These are phyloP conservation scores for Tolypocladium tundrense DNA, from an alignment of 2,329 filamentous ascomycete species.

Conservation along the genomic window DNA sequence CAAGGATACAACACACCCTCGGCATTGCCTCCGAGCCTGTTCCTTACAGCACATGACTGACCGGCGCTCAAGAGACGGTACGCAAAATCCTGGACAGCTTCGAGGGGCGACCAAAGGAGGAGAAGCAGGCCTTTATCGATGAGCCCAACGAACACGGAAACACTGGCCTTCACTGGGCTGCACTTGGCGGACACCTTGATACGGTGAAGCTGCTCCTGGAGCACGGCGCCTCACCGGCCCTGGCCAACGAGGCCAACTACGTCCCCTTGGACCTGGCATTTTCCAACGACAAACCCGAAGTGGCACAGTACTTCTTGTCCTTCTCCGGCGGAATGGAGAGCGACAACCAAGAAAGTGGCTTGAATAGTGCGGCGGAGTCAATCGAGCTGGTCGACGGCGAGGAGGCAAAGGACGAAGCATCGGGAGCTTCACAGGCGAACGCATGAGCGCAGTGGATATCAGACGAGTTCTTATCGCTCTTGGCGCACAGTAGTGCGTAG, in stretches of 20 bases:
- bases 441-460: neutral
- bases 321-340: slow-evolving; percentile 37
- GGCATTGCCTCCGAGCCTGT: too few relatives aligned
- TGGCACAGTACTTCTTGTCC: slow-evolving; percentile 51
- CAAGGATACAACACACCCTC: neutral
- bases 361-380: slow-evolving; percentile 26
- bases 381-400: slow-evolving; percentile 27
- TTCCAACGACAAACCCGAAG: slow-evolving; percentile 55
- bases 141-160: slow-evolving; percentile 73
- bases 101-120: slow-evolving; percentile 24
- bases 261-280: slow-evolving; percentile 67
- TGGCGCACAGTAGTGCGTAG: neutral
- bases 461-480: neutral
- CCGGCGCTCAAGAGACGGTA: slow-evolving; percentile 28
- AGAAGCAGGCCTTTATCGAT: slow-evolving; percentile 49
- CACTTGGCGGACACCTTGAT: slow-evolving; percentile 75
- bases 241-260: slow-evolving; percentile 77
- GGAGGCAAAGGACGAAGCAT: slow-evolving; percentile 13
- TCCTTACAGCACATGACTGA: neutral
- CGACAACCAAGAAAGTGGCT: slow-evolving; percentile 32
- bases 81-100: slow-evolving; percentile 32
- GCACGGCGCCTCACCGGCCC: slow-evolving; percentile 64
- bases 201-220: slow-evolving; percentile 69
- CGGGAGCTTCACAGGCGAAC: neutral
- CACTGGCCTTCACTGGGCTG: slow-evolving; percentile 89